A percentile compares a stretch with the other conserved stretches of the same genome.
phyloP scores from a whole-genome alignment of 495 filamentous ascomycete genomes.

The Penicillium turbatum region DNA sequence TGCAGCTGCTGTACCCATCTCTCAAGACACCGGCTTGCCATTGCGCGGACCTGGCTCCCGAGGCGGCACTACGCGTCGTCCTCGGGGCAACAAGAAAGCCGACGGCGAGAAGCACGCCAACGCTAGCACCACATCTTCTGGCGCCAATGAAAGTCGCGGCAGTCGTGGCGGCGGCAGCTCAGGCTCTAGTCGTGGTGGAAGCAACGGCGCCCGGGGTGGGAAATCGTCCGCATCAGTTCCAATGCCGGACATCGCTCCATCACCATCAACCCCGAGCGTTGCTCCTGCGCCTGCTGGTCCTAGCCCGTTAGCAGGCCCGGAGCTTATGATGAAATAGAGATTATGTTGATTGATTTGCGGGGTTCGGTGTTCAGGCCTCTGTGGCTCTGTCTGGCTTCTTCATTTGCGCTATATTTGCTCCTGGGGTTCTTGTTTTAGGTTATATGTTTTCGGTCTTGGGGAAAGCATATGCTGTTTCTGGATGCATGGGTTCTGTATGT shows the following conservation, averaged over 20 bases:
- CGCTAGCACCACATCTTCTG: conserved; percentile 15
- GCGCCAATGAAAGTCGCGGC: conserved; percentile 24
- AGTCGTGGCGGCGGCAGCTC: conserved; percentile 28
- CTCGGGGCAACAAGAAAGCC: conserved; percentile 73
- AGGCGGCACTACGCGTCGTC: conserved; percentile 77
- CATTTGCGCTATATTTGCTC: conserved; percentile 2
- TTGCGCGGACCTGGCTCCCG: conserved; percentile 72
- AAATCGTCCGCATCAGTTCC: conserved; percentile 21
- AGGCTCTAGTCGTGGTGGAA: conserved; percentile 32
- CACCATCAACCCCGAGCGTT: conserved; percentile 23
- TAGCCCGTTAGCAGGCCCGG: conserved; percentile 27
- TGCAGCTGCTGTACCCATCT: conserved; percentile 39
- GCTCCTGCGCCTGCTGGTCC: conserved; percentile 24
- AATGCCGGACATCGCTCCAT: conserved; percentile 30
- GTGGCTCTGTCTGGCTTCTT: neutral
- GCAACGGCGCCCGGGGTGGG: conserved; percentile 27
- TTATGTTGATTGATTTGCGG: neutral
- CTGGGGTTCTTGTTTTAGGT: neutral
- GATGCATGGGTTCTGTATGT: conserved; percentile 2
- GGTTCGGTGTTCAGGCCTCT: conserved; percentile 1
- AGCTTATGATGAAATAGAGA: conserved; percentile 30
- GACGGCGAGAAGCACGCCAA: conserved; percentile 62
- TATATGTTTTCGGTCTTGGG: neutral
- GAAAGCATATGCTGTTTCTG: neutral
- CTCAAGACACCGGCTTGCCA: conserved; percentile 44